Evolutionary conservation across 306 rosid genomes (phyloP), one percentile per base, ranked within the genome.

Genomic region (Dicorynia guianensis): DNA sequence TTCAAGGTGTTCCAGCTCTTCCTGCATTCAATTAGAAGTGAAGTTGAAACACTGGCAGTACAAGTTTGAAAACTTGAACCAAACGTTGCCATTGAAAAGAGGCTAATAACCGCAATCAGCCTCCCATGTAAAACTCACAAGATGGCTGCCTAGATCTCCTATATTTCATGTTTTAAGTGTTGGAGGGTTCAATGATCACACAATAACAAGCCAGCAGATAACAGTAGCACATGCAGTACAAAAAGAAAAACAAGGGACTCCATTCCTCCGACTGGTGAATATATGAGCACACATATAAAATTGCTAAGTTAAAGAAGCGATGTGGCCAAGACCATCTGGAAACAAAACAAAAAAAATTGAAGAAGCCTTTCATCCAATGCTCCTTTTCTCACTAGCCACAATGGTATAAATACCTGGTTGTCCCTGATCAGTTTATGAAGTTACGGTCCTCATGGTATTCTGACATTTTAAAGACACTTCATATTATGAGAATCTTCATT

Each of bases 1-100:
- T 66, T 91, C 97, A 69, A 93, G 87, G 76, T 89, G 86, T 75
- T 91, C 98, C 58, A 89, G 83, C 78, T 93, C 98, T 83, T 88
- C 98, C 98, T 93, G 88, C 78, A 79, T 34, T 50, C 14, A 56
- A 63, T 60, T 56, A 34, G 14, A 1, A 44, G 49, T 8, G 61
- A 66, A 50, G 52, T 72, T 36, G 38, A 64, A 75, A 44, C 14
- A 63, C 10, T 76, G 17, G 47, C 70, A 47, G 25, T 46, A 63
- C 25, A 50, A 48, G 15, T 59, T 50, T 12, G 7, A 72, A 66
- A 77, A 34, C 36, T 10, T 4, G 56, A 75, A 67, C 5, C 46
- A 60, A 58, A 80, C 20, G 58, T 13, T 35, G 36, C 10, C 76
- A 49, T 13, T 18, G 49, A 48, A 53, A 81, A 44, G 71, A n/a